phyloP scores from a whole-genome alignment of 2,329 filamentous ascomycete species.

The Biscogniauxia marginata region DNA sequence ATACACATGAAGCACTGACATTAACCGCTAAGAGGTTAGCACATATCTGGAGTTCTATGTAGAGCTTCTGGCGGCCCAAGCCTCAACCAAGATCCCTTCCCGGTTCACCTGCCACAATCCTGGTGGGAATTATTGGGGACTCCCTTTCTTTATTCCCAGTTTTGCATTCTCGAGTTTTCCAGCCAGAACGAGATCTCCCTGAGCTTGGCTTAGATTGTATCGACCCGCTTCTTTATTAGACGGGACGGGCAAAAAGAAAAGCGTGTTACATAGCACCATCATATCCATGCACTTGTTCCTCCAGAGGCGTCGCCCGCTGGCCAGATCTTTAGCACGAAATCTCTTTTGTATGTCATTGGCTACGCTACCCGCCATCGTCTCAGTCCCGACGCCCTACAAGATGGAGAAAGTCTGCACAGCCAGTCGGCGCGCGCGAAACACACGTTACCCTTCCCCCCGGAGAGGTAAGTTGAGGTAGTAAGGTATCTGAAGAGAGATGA shows the following conservation, averaged over 20 bases:
- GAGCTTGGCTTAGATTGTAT: background rate
- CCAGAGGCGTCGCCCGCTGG: background rate
- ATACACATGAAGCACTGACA: background rate
- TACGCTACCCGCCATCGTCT: background rate
- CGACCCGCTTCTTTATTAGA: background rate
- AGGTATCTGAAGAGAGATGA: background rate
- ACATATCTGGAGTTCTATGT: background rate
- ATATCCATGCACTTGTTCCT: background rate
- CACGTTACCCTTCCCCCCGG: background rate
- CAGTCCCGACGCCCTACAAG: background rate
- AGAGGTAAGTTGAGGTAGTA: background rate
- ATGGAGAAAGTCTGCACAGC: background rate
- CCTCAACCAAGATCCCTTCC: background rate
- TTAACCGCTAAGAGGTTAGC: background rate
- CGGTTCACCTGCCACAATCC: background rate
- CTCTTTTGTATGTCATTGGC: background rate
- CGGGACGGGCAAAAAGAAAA: background rate
- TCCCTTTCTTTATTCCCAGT: background rate
- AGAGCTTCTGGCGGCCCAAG: background rate
- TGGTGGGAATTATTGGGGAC: background rate
- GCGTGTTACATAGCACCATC: too few relatives aligned
- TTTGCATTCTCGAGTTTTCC: background rate
- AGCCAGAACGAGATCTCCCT: background rate
- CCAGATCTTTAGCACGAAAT: background rate
- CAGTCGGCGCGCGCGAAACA: background rate